Evolutionary conservation across 2,329 filamentous ascomycete species (phyloP), one percentile per base, ranked within the genome.

Genomic region (Plenodomus biglobosus): DNA sequence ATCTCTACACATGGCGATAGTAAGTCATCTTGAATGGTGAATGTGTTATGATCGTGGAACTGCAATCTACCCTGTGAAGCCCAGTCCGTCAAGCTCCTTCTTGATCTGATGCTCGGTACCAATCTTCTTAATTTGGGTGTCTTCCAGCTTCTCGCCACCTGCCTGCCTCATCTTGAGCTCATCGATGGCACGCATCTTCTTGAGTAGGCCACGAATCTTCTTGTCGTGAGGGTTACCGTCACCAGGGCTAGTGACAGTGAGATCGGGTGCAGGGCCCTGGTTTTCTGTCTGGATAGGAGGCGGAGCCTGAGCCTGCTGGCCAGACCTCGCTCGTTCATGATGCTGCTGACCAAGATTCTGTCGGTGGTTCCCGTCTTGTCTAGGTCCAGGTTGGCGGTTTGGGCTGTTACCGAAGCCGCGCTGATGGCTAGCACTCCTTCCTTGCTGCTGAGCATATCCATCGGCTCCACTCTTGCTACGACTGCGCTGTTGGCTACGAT

Each of bases 61-160:
- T 8, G 3, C 27, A 32, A 11, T 18, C 57, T 64, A 67, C 34
- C 60, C 62, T 20, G 45, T 56, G 48, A 68, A 72, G 6, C 80
- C 81, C 56, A 92, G 70, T 7, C 72, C 76, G 39, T 87, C 82
- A 50, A 99, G 77, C 76, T 99, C 94, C 75, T 87, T 90, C 53
- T 92, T 80, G 49, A 99, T 92, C 15, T 82, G 75, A 40, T 85
- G 78, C 77, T 97, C 95, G 18, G 91, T 97, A 46, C 84, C 83
- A 63, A 99, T 99, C 82, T 99, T 99, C 81, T 96, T 95, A 74
- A 99, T 85, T 77, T 99, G 94, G 24, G 94, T 99, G 68, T 96
- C 92, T 76, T 99, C 94, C 52, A 99, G 78, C 80, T 96, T 97
- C 80, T 99, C 94, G 4, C 92, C 92, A 27, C 87, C 86, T 2